phyloP scores from a whole-genome alignment of 2,329 filamentous ascomycete species.

The Cadophora sp. region DNA sequence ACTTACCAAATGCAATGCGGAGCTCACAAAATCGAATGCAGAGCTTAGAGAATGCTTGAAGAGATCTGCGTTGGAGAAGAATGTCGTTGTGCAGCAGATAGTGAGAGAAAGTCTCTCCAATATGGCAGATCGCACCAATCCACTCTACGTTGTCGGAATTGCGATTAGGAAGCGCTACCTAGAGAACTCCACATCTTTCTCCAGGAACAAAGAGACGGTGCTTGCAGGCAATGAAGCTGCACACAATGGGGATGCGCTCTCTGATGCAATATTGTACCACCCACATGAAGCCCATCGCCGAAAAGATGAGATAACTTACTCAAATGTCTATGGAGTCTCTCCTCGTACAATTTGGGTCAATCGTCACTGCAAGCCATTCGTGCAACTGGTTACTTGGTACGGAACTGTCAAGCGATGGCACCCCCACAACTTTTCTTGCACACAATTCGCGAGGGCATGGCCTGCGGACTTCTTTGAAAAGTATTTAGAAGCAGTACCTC shows the following conservation, averaged over 20 bases:
- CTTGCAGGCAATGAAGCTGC: not conserved
- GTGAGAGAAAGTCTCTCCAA: not conserved
- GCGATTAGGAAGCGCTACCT: slow-evolving; percentile 5
- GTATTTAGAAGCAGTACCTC: not conserved
- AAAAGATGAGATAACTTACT: not conserved
- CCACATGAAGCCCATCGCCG: not conserved
- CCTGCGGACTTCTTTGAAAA: not conserved
- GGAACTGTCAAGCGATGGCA: slow-evolving; percentile 4
- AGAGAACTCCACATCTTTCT: not conserved
- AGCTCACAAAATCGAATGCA: not conserved
- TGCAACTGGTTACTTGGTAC: slow-evolving; percentile 5
- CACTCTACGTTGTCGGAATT: not conserved
- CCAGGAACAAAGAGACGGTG: not conserved
- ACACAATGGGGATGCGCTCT: not conserved
- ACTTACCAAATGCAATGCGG: not conserved
- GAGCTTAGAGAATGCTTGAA: not conserved
- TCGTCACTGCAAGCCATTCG: not conserved
- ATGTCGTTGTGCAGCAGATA: not conserved
- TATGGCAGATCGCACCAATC: not conserved
- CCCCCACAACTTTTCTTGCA: not conserved
- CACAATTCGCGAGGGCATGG: not conserved
- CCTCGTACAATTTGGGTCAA: not conserved
- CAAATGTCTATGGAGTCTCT: not conserved
- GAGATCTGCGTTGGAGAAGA: not conserved
- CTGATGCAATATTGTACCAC: slow-evolving; percentile 1